These are phyloP conservation scores for Plasmopara viticola DNA, from an alignment of 352 stramenopile species.

Conservation along the genomic window DNA sequence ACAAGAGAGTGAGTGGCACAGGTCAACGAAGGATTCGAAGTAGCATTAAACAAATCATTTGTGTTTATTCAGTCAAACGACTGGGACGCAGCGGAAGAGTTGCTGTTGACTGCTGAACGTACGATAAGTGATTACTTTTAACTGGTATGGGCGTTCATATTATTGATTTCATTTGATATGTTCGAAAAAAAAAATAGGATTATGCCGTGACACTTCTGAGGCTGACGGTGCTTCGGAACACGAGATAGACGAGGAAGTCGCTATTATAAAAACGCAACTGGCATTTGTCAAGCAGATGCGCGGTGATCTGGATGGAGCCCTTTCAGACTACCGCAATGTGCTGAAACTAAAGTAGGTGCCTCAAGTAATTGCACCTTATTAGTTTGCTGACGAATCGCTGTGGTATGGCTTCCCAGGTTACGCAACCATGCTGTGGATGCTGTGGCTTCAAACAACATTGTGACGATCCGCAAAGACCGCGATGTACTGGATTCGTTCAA, in stretches of 20 bases:
- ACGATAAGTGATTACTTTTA: constrained; percentile 8
- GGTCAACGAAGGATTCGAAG: constrained; percentile 71
- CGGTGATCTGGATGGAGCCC: constrained; percentile 56
- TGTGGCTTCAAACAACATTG: constrained; percentile 78
- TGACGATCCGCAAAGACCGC: constrained; percentile 67
- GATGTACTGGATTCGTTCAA: constrained; percentile 83
- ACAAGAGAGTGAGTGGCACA: constrained; percentile 9
- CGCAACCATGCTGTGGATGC: constrained; percentile 54
- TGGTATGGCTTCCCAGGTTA: constrained; percentile 26
- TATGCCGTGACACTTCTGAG: constrained; percentile 58
- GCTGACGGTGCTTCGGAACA: constrained; percentile 43
- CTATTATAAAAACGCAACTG: constrained; percentile 62
- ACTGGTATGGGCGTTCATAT: no score
- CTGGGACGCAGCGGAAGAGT: constrained; percentile 37
- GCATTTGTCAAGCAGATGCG: constrained; percentile 78
- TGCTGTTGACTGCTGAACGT: constrained; percentile 60
- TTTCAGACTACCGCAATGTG: constrained; percentile 71
- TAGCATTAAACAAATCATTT: constrained; percentile 84
- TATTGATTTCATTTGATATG: neutral
- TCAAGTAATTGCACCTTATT: neutral
- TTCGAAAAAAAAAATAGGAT: constrained; percentile 24
- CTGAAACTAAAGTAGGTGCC: constrained; percentile 56
- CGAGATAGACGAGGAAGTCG: constrained; percentile 69
- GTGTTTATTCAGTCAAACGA: constrained; percentile 60
- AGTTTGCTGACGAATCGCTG: constrained; percentile 1